Evolutionary conservation across 495 filamentous ascomycete species (phyloP).

Genomic region (Aspergillus kassunensis): DNA sequence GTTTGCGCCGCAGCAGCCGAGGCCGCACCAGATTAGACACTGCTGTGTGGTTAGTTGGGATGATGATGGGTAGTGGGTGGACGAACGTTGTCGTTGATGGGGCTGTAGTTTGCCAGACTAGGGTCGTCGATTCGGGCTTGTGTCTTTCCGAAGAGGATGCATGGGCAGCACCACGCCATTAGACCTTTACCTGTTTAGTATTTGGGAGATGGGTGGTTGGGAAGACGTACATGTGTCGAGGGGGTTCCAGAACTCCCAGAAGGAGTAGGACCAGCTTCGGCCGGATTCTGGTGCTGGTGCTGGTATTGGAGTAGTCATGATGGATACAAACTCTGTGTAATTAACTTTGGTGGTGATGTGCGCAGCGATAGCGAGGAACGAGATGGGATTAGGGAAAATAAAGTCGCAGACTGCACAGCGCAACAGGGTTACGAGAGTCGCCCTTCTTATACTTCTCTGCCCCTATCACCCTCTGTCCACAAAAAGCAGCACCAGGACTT

Average conservation of each 20-base stretch:
- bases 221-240: constrained; percentile 3
- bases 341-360: too few species aligned
- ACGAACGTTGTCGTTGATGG: constrained; percentile 5
- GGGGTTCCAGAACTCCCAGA: constrained; percentile 9
- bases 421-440: too few species aligned
- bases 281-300: background rate
- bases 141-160: constrained; percentile 7
- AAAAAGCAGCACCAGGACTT: too few species aligned
- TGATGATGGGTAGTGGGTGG: background rate
- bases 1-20: constrained; percentile 5
- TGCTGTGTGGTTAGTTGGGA: background rate
- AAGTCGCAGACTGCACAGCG: too few species aligned
- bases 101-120: constrained; percentile 1
- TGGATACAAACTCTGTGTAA: too few species aligned
- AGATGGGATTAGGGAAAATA: too few species aligned
- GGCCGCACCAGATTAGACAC: constrained; percentile 13
- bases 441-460: background rate
- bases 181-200: background rate
- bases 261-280: constrained; percentile 4
- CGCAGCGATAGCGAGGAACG: too few species aligned
- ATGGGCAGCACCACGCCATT: constrained; percentile 11
- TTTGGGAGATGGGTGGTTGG: background rate
- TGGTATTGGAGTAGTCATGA: background rate
- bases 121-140: constrained; percentile 8
- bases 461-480: background rate